A percentile compares a stretch with the other conserved stretches of the same genome.
Conservation (phyloP, 1,284 basidiomycete genomes). For the Cutaneotrichosporon sp. region DNA sequence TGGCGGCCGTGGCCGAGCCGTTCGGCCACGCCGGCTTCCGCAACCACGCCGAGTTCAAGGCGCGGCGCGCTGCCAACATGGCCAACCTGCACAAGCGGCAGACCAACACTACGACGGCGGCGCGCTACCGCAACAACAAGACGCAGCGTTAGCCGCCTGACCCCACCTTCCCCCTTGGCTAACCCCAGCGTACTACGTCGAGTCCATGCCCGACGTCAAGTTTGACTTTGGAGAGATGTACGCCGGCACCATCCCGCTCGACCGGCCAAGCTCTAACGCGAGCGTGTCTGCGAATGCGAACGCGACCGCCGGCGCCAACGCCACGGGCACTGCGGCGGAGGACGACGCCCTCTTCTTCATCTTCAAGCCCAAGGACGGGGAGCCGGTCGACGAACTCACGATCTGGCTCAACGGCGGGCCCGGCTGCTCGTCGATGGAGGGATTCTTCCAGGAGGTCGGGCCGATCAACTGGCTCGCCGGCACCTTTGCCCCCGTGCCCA, state of each 20-base stretch:
- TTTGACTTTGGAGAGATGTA: slow-evolving; percentile 33
- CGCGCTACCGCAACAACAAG: slow-evolving; percentile 8
- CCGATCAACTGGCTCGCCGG: slow-evolving; percentile 69
- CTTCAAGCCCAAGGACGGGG: slow-evolving; percentile 28
- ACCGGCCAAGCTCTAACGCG: slow-evolving; percentile 1
- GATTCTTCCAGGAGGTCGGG: slow-evolving; percentile 79
- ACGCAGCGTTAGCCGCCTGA: slow-evolving; percentile 10
- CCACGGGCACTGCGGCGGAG: not conserved
- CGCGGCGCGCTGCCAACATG: not conserved
- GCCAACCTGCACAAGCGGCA: not conserved
- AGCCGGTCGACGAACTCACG: slow-evolving; percentile 35
- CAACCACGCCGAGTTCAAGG: not conserved
- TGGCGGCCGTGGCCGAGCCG: not conserved
- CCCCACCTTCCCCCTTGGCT: not conserved
- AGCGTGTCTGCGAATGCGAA: not conserved
- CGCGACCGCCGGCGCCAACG: not conserved
- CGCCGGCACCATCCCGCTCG: slow-evolving; percentile 28
- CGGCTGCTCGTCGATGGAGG: slow-evolving; percentile 71
- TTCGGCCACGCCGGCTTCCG: not conserved
- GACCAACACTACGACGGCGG: not conserved
- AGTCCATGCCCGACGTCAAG: slow-evolving; percentile 27
- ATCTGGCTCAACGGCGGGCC: slow-evolving; percentile 34
- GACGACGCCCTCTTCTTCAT: slow-evolving; percentile 26
- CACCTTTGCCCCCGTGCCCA: slow-evolving; percentile 64
- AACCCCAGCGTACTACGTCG: slow-evolving; percentile 25